phyloP scores from a whole-genome alignment of 805 yeast species.

The Ogataea minuta region DNA sequence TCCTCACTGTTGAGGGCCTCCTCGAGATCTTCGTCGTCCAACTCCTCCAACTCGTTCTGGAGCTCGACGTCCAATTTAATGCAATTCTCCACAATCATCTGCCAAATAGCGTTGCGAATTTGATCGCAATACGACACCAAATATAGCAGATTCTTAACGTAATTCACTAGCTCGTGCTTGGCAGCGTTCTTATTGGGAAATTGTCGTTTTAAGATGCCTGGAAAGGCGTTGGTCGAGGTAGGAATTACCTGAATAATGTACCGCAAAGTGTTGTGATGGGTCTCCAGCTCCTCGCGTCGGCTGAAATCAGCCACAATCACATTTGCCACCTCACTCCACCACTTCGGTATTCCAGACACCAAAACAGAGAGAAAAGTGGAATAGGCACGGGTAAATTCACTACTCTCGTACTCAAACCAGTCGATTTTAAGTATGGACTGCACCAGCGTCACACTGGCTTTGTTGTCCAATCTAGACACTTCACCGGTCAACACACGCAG shows the following conservation, averaged over 20 bases:
- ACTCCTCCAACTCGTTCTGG: slow-evolving; percentile 82
- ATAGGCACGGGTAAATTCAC: slow-evolving; percentile 49
- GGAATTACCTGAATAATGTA: slow-evolving; percentile 75
- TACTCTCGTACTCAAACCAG: slow-evolving; percentile 51
- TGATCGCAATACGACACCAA: slow-evolving; percentile 73
- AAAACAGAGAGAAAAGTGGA: slow-evolving; percentile 72
- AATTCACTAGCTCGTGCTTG: slow-evolving; percentile 53
- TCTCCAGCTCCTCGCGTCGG: slow-evolving; percentile 14
- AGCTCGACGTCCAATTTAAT: slow-evolving; percentile 90
- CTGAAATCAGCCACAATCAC: slow-evolving; percentile 63
- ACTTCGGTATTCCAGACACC: slow-evolving; percentile 83
- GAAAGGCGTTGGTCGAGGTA: slow-evolving; percentile 68
- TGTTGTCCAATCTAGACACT: slow-evolving; percentile 64
- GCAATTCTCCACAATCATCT: slow-evolving; percentile 70
- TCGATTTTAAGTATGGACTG: slow-evolving; percentile 58
- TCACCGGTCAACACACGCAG: slow-evolving; percentile 61
- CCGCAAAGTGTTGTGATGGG: slow-evolving; percentile 65
- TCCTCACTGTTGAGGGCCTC: slow-evolving; percentile 38
- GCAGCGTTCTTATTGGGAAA: slow-evolving; percentile 81
- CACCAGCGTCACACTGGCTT: slow-evolving; percentile 51
- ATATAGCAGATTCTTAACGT: slow-evolving; percentile 60
- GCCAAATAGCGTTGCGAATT: slow-evolving; percentile 73
- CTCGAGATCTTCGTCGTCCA: slow-evolving; percentile 70
- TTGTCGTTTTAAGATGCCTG: slow-evolving; percentile 50
- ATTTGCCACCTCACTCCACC: slow-evolving; percentile 81